Conservation (phyloP, 495 filamentous ascomycete species). For the Neurospora discreta region DNA sequence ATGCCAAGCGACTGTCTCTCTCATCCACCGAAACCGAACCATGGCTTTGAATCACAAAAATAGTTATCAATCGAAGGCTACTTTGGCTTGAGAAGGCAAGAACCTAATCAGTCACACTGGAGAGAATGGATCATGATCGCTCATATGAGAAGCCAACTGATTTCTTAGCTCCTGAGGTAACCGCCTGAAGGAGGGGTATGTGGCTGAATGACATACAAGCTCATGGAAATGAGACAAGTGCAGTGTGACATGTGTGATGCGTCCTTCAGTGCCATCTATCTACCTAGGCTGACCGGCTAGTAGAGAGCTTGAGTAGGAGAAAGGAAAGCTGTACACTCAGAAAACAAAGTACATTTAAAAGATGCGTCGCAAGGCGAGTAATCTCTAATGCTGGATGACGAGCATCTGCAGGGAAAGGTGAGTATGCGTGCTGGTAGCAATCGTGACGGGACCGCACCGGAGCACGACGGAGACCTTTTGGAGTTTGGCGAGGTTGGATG, state of each 20-base stretch:
- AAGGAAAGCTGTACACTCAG: not conserved
- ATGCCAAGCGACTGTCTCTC: not conserved
- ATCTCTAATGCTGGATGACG: not conserved
- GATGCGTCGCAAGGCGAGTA: not conserved
- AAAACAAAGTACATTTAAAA: not conserved
- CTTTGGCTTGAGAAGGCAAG: not conserved
- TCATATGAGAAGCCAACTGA: not conserved
- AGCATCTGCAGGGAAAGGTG: not conserved
- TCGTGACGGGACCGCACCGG: not conserved
- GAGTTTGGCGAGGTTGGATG: not conserved
- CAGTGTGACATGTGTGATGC: not conserved
- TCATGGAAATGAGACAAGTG: not conserved
- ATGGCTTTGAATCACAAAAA: not conserved
- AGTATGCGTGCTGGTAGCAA: not conserved
- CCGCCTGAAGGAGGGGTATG: not conserved
- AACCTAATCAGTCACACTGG: not conserved
- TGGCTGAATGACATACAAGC: not conserved
- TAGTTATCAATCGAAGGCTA: not conserved
- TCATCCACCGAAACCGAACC: not conserved
- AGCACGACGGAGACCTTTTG: not conserved
- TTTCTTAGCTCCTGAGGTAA: not conserved
- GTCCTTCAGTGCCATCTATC: not conserved
- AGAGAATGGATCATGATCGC: not conserved
- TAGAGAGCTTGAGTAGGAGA: not conserved
- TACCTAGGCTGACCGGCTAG: not conserved